Evolutionary conservation across 2,329 filamentous ascomycete genomes (phyloP).

Genomic region (Colletotrichum sp.): DNA sequence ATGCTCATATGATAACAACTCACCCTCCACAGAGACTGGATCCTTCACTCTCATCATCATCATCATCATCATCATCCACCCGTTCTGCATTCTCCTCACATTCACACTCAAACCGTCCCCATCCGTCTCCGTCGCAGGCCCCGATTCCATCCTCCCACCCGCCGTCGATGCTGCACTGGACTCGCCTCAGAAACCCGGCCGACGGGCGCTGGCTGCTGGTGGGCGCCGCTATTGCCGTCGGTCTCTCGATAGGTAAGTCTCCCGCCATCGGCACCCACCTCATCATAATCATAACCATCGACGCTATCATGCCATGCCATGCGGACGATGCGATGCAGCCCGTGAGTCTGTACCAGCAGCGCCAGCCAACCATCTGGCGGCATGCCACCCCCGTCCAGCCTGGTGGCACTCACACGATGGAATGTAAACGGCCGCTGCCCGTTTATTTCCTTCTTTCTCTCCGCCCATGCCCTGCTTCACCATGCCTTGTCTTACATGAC

Average conservation of each 20-base stretch:
- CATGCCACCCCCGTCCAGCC: not conserved
- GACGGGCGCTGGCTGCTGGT: not conserved
- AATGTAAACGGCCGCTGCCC: not conserved
- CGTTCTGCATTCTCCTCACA: no score
- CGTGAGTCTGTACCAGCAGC: not conserved
- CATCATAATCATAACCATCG: not conserved
- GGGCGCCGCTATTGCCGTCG: not conserved
- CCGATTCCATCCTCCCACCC: no score
- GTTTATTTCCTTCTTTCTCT: not conserved
- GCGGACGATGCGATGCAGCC: not conserved
- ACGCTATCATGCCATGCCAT: not conserved
- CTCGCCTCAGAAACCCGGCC: not conserved
- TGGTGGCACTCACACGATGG: not conserved
- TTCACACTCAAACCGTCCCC: no score
- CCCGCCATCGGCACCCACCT: not conserved
- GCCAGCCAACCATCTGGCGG: not conserved
- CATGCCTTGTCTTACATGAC: conserved; percentile 2
- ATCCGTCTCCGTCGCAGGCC: no score
- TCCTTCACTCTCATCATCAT: not conserved
- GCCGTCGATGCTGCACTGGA: no score
- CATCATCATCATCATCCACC: not conserved
- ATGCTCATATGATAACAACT: not conserved
- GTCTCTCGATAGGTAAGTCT: not conserved
- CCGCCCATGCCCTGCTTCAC: not conserved
- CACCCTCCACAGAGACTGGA: not conserved